Evolutionary conservation across 73 alveolate species (phyloP).

Genomic region (Diophrys appendiculata): DNA sequence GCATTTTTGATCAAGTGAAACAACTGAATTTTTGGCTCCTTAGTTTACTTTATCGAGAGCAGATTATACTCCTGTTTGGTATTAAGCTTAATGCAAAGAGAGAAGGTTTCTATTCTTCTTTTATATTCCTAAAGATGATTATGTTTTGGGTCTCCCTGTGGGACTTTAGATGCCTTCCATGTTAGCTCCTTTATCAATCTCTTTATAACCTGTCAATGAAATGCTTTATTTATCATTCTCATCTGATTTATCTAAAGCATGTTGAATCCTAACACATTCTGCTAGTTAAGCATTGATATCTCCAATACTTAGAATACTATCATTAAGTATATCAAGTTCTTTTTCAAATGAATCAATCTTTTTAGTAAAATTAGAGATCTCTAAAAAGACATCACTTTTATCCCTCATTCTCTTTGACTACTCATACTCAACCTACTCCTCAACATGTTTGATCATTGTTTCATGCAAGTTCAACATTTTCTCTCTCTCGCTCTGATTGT

Average conservation of each 20-base stretch:
- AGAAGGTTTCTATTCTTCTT: not conserved
- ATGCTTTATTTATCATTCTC: slow-evolving; percentile 3
- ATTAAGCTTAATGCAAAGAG: not conserved
- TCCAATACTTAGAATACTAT: not conserved
- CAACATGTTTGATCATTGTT: not conserved
- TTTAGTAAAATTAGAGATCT: not conserved
- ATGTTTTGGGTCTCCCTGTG: not conserved
- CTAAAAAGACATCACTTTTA: not conserved
- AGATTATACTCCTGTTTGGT: not conserved
- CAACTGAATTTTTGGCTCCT: not conserved
- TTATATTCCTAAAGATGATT: not conserved
- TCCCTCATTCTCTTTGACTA: not conserved
- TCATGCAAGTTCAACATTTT: not conserved
- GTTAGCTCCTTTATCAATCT: not conserved
- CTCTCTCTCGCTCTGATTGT: too few species aligned
- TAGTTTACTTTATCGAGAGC: not conserved
- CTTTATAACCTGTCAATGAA: not conserved
- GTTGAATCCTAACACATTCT: not conserved
- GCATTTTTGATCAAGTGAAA: slow-evolving; percentile 9
- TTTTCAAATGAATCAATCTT: not conserved
- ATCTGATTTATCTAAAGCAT: not conserved
- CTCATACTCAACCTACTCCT: not conserved
- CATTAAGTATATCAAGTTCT: slow-evolving; percentile 5
- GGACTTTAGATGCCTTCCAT: not conserved
- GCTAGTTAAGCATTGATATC: slow-evolving; percentile 1